Evolutionary conservation across 495 filamentous ascomycete species (phyloP).

Genomic region (Hypoxylon cercidicola): DNA sequence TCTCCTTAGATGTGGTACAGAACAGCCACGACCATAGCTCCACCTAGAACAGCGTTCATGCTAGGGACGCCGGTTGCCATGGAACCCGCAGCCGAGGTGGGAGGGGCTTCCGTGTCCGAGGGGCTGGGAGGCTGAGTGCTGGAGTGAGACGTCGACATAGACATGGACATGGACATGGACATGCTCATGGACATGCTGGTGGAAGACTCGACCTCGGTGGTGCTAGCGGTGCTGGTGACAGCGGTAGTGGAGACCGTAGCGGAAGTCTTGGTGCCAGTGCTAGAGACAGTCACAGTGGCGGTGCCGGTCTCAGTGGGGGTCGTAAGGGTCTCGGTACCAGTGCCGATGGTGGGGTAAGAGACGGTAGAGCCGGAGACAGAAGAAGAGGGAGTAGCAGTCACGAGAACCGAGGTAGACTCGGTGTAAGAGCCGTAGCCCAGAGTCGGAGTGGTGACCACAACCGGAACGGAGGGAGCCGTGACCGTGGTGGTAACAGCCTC

Average conservation of each 20-base stretch:
- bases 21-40: slow-evolving; percentile 34
- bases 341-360: slow-evolving; percentile 4
- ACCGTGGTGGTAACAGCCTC: slow-evolving; percentile 24
- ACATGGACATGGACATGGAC: slow-evolving; percentile 4
- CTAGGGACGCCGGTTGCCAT: slow-evolving; percentile 43
- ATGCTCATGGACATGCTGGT: slow-evolving; percentile 1
- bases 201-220: slow-evolving; percentile 26
- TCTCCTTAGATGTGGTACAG: slow-evolving; percentile 40
- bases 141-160: slow-evolving; percentile 24
- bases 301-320: slow-evolving; percentile 6
- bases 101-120: slow-evolving; percentile 32
- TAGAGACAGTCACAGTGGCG: slow-evolving; percentile 9
- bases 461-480: no score
- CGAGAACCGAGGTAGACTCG: slow-evolving; percentile 8
- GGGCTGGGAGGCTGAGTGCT: slow-evolving; percentile 26
- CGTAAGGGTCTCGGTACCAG: slow-evolving; percentile 13
- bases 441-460: no score
- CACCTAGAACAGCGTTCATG: slow-evolving; percentile 48
- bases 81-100: slow-evolving; percentile 26
- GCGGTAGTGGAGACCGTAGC: background rate
- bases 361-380: slow-evolving; percentile 10
- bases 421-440: slow-evolving; percentile 14
- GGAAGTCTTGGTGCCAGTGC: slow-evolving; percentile 11
- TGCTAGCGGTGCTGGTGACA: slow-evolving; percentile 17
- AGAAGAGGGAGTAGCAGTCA: slow-evolving; percentile 33